Conservation (phyloP, 345 rosid genomes). For the Ailanthus altissimus region DNA sequence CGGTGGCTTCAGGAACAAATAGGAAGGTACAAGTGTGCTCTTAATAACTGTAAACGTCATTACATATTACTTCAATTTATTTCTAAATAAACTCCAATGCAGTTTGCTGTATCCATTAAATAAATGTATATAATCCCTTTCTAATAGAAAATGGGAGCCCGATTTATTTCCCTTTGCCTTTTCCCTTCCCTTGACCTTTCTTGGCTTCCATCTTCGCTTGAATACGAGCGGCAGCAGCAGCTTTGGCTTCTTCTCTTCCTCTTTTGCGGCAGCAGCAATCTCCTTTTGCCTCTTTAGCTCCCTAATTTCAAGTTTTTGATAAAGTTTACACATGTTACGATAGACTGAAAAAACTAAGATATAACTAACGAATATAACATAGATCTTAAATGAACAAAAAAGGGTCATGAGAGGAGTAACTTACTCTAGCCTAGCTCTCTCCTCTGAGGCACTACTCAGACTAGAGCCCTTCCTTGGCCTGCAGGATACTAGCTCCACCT, state of each 20-base stretch:
- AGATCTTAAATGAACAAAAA: background rate
- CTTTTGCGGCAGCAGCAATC: conserved; percentile 70
- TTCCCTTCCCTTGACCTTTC: conserved; percentile 81
- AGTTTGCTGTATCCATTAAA: background rate
- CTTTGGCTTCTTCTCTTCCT: conserved; percentile 94
- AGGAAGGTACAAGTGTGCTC: background rate
- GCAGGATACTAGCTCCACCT: conserved; percentile 82
- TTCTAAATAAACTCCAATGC: background rate
- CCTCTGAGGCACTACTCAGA: conserved; percentile 65
- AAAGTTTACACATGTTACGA: background rate
- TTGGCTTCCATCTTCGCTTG: conserved; percentile 88
- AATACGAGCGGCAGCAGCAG: conserved; percentile 86
- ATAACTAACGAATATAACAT: background rate
- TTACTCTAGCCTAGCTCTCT: conserved; percentile 92
- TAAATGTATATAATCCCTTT: conserved; percentile 1
- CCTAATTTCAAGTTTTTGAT: conserved; percentile 31
- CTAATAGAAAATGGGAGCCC: background rate
- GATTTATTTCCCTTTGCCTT: conserved; percentile 82
- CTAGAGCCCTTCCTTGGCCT: conserved; percentile 82
- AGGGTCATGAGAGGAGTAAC: conserved; percentile 13
- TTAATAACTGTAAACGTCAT: background rate
- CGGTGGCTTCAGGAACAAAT: background rate
- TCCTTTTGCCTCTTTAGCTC: conserved; percentile 96
- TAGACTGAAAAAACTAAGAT: background rate
- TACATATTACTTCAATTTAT: background rate